Percentiles rank a stretch among this genome's conserved stretches.
Evolutionary conservation across 2,329 filamentous ascomycete genomes (phyloP).

Genomic region (Talaromyces funiculosus): DNA sequence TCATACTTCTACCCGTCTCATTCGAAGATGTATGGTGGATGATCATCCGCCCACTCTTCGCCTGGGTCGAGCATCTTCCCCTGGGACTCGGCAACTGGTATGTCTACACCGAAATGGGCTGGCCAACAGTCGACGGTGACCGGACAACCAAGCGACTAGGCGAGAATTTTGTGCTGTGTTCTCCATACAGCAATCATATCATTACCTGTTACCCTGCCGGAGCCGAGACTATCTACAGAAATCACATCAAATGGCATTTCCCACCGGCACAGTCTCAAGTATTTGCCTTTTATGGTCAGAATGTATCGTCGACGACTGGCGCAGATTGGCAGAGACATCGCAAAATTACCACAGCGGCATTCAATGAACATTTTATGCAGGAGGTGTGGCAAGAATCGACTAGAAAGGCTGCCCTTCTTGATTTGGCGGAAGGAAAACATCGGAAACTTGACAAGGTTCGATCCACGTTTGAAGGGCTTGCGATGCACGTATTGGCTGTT

Average conservation of each 20-base stretch:
- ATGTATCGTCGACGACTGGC: background rate
- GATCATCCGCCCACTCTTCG: background rate
- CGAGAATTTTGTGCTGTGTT: background rate
- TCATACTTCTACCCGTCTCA: background rate
- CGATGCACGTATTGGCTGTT: background rate
- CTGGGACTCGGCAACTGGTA: background rate
- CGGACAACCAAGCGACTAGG: background rate
- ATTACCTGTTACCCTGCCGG: background rate
- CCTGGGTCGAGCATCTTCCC: background rate
- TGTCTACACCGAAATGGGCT: background rate
- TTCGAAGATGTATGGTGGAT: background rate
- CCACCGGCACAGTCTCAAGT: background rate
- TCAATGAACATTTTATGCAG: background rate
- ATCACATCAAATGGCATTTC: background rate
- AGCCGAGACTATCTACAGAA: background rate
- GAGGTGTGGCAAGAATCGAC: background rate
- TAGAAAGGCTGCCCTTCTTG: background rate
- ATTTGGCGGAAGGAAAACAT: background rate
- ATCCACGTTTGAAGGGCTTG: background rate
- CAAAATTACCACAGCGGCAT: background rate
- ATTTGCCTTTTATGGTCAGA: background rate
- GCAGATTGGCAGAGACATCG: background rate
- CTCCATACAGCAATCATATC: background rate
- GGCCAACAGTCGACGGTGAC: background rate
- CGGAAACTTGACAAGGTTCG: background rate